Evolutionary conservation across 495 filamentous ascomycete species (phyloP), one percentile per base, ranked within the genome.

Genomic region (Podospora sp.): DNA sequence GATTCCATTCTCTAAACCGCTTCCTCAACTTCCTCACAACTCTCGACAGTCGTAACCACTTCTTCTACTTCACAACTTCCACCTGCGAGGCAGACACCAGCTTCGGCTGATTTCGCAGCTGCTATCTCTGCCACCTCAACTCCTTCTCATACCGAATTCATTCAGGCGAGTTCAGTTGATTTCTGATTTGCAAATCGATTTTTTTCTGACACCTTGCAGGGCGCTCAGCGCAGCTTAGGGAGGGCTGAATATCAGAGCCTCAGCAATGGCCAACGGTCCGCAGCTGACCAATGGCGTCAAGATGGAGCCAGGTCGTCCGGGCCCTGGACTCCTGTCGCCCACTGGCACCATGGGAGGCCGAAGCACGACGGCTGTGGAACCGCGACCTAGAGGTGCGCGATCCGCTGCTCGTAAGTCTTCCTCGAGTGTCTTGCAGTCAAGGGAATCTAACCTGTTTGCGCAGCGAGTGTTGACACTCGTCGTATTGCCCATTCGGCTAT

Each of bases 331-430:
- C 2, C 21, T 12, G 8, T 55, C 52, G 52, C 52, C 52, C 16
- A 22, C 52, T 2, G 7, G 21, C 9, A 62, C 59, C 29, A 46
- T 11, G 12, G 2, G 59, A 49, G 59, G 36, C 20, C 9, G 21
- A 20, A 24, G 21, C 7, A 22, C 22, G 29, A n/a, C 6, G 20
- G 12, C 20, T 20, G 20, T 18, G 24, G 27, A 14, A 21, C 57
- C 57, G 40, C 0, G 21, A 33, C 25, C 57, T 8, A 35, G 59
- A 22, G 36, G 11, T 24, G 12, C 25, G 20, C 59, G 59, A 35
- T 77, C 75, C 2, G 55, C 24, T 29, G 75, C 75, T 21, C 75
- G 75, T 75, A 68, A 75, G 75, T 75, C 6, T 36, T 46, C 6
- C 55, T 26, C 40, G 12, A 2, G 8, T 11, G n/a, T 22, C 18